Percentiles rank a stretch among this genome's conserved stretches.
Conservation (phyloP, 225 moss, liverwort and hornwort genomes). For the Sphagnum contortum region DNA sequence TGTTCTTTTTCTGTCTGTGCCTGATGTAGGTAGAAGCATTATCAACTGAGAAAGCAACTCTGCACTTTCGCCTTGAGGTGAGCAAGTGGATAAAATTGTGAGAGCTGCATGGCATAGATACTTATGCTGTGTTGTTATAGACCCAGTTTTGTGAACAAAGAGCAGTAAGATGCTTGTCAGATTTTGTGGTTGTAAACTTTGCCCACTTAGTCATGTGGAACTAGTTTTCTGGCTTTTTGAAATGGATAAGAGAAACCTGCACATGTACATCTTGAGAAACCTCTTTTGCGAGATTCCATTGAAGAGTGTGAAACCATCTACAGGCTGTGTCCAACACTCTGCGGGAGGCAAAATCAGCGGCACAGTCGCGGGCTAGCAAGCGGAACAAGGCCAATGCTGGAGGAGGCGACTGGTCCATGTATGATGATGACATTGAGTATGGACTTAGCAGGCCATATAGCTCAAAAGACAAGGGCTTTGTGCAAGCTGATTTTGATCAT, state of each 20-base stretch:
- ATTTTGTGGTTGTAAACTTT: too few relatives aligned
- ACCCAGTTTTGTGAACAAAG: too few relatives aligned
- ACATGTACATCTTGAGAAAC: too few relatives aligned
- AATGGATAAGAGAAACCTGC: too few relatives aligned
- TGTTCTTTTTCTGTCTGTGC: too few relatives aligned
- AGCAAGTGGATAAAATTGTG: neutral
- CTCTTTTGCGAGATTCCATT: too few relatives aligned
- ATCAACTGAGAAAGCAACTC: slow-evolving; percentile 81
- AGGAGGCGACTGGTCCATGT: slow-evolving; percentile 41
- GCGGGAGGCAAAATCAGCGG: slow-evolving; percentile 58
- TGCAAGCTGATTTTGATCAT: slow-evolving; percentile 31
- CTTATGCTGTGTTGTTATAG: too few relatives aligned
- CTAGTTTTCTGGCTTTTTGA: too few relatives aligned
- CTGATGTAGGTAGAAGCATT: slow-evolving; percentile 53
- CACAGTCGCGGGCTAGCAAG: slow-evolving; percentile 49
- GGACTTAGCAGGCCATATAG: slow-evolving; percentile 60
- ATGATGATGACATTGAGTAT: slow-evolving; percentile 59
- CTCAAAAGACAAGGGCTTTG: slow-evolving; percentile 54
- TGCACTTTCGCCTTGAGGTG: slow-evolving; percentile 74
- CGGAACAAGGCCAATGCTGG: slow-evolving; percentile 43
- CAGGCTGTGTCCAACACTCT: slow-evolving; percentile 69
- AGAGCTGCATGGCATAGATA: too few relatives aligned
- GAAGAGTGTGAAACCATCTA: neutral
- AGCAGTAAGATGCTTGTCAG: too few relatives aligned
- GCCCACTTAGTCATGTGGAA: too few relatives aligned